phyloP scores from a whole-genome alignment of 129 eudicot genomes.

The Erigeron canadensis region DNA sequence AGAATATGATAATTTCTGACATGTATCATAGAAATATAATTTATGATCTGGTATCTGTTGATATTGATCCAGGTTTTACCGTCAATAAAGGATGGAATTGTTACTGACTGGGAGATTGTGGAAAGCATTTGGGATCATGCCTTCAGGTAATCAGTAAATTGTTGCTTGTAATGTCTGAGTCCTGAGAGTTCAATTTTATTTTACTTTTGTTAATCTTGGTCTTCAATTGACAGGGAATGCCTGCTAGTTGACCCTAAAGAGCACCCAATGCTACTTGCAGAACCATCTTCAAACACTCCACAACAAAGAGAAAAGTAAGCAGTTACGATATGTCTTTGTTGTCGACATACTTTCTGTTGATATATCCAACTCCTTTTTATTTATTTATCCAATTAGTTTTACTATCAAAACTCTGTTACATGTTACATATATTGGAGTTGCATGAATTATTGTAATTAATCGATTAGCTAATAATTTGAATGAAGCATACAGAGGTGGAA shows the following conservation, averaged over 20 bases:
- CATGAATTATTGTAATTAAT: conserved; percentile 1
- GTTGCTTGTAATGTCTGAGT: not conserved
- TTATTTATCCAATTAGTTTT: not conserved
- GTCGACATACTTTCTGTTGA: conserved; percentile 7
- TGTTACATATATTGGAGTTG: conserved; percentile 6
- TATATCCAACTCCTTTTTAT: not conserved
- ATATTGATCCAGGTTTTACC: conserved; percentile 61
- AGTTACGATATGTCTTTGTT: conserved; percentile 18
- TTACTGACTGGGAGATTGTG: conserved; percentile 91
- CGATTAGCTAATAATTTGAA: not conserved
- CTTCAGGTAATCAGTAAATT: conserved; percentile 52
- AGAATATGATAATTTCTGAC: not conserved
- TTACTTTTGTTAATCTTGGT: conserved; percentile 6
- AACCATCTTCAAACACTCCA: conserved; percentile 82
- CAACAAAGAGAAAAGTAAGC: conserved; percentile 96
- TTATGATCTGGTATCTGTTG: not conserved
- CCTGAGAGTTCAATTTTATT: conserved; percentile 6
- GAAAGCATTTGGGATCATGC: conserved; percentile 99
- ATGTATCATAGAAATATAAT: not conserved
- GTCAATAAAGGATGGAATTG: conserved; percentile 86
- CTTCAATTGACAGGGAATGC: conserved; percentile 64
- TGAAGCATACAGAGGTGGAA: conserved; percentile 1
- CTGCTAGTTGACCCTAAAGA: conserved; percentile 92
- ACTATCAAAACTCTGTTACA: conserved; percentile 12
- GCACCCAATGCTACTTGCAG: conserved; percentile 97